Percentiles rank a stretch among this genome's conserved stretches.
phyloP scores from a whole-genome alignment of 2,329 filamentous ascomycete species.

The Amauroascus verrucosus region DNA sequence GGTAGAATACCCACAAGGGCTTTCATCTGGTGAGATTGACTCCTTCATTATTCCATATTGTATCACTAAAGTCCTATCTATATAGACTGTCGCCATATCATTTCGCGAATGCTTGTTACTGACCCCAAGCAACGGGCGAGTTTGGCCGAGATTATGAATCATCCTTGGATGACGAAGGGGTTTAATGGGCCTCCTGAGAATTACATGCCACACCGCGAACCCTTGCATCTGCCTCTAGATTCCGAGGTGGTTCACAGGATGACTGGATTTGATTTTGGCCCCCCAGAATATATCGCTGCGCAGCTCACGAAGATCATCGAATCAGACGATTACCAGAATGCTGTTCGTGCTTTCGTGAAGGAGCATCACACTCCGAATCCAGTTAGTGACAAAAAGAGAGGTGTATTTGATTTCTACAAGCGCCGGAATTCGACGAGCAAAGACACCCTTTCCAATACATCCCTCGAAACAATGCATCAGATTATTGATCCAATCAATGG shows the following conservation, averaged over 20 bases:
- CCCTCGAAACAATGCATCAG: constrained; percentile 70
- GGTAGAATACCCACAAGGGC: constrained; percentile 90
- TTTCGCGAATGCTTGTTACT: constrained; percentile 91
- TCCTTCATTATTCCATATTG: constrained; percentile 11
- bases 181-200: constrained; percentile 82
- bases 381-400: constrained; percentile 67
- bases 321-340: constrained; percentile 86
- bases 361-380: constrained; percentile 49
- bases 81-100: constrained; percentile 81
- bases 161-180: constrained; percentile 93
- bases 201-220: constrained; percentile 70
- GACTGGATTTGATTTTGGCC: constrained; percentile 96
- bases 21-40: constrained; percentile 63
- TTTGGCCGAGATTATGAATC: constrained; percentile 82
- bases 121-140: constrained; percentile 79
- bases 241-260: constrained; percentile 77
- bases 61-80: constrained; percentile 3
- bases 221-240: constrained; percentile 75
- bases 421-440: constrained; percentile 81
- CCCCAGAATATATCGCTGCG: constrained; percentile 67
- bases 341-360: constrained; percentile 62
- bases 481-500: constrained; percentile 85
- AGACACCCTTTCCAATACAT: constrained; percentile 75
- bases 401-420: constrained; percentile 97
- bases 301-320: constrained; percentile 80